These are phyloP conservation scores for Rhodofomes roseus DNA, from an alignment of 1,284 basidiomycete genomes.

Conservation along the genomic window DNA sequence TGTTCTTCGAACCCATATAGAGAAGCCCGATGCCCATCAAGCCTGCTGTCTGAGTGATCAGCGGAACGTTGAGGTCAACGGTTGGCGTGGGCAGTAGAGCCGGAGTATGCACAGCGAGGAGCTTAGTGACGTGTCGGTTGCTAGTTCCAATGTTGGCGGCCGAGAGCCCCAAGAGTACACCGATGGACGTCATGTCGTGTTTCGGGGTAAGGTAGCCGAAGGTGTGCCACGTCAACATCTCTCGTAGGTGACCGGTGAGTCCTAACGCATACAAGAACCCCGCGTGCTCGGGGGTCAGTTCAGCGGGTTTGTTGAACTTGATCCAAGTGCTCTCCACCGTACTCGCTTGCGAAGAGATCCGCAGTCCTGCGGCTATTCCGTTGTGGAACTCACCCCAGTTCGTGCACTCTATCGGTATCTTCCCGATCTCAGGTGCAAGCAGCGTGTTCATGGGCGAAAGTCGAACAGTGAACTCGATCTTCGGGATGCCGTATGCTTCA, in stretches of 20 bases:
- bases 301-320: conserved; percentile 85
- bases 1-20: conserved; percentile 84
- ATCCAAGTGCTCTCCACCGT: conserved; percentile 91
- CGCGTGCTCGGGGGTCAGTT: conserved; percentile 88
- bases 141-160: conserved; percentile 89
- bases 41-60: conserved; percentile 89
- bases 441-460: conserved; percentile 67
- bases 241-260: conserved; percentile 84
- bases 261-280: conserved; percentile 94
- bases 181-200: conserved; percentile 93
- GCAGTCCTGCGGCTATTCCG: conserved; percentile 89
- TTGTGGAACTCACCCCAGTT: conserved; percentile 98
- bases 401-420: conserved; percentile 64
- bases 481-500: conserved; percentile 76
- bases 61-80: conserved; percentile 86
- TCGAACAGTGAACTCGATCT: conserved; percentile 76
- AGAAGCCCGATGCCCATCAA: conserved; percentile 88
- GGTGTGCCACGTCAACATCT: conserved; percentile 86
- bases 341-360: conserved; percentile 73
- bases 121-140: conserved; percentile 85
- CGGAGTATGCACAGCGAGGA: conserved; percentile 90
- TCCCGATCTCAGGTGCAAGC: conserved; percentile 61
- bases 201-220: conserved; percentile 93
- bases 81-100: conserved; percentile 86
- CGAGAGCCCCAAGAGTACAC: conserved; percentile 86